Evolutionary conservation across 305 asterid genomes (phyloP).

Genomic region (Coffea humblotiana): DNA sequence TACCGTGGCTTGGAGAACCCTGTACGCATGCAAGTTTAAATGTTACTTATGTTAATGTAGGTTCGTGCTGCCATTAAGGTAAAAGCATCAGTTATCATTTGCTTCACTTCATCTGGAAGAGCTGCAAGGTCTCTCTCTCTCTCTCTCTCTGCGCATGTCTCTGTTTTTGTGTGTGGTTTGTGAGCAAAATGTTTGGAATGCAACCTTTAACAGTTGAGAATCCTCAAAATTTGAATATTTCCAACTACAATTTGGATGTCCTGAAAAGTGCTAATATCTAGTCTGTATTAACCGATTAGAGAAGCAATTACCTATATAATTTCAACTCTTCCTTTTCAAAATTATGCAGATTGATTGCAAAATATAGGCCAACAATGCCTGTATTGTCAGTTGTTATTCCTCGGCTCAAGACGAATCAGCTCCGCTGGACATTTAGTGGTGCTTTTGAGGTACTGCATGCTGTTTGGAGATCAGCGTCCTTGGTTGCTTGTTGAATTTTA

Average conservation of each 20-base stretch:
- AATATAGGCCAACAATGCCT: conserved; percentile 98
- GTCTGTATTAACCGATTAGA: too few relatives aligned
- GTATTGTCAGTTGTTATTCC: conserved; percentile 93
- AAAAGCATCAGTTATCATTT: conserved; percentile 92
- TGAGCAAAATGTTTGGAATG: too few relatives aligned
- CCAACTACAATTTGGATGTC: too few relatives aligned
- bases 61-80: conserved; percentile 97
- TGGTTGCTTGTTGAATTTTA: too few relatives aligned
- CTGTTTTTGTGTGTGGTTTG: too few relatives aligned
- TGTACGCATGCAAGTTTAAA: too few relatives aligned
- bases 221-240: too few relatives aligned
- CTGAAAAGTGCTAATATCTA: too few relatives aligned
- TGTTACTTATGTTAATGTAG: conserved; percentile 25
- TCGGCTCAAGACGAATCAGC: conserved; percentile 80
- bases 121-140: conserved; percentile 69
- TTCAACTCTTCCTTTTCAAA: too few relatives aligned
- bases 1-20: too few relatives aligned
- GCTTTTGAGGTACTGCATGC: conserved; percentile 73
- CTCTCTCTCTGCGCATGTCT: not conserved
- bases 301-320: too few relatives aligned
- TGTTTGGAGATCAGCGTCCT: not conserved
- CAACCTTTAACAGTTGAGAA: too few relatives aligned
- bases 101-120: conserved; percentile 97
- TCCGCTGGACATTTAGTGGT: conserved; percentile 87
- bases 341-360: conserved; percentile 73